Percentiles rank a stretch among this genome's conserved stretches.
Conservation (phyloP, 192 early-diverging fungal species). For the Mortierella hygrophila region DNA sequence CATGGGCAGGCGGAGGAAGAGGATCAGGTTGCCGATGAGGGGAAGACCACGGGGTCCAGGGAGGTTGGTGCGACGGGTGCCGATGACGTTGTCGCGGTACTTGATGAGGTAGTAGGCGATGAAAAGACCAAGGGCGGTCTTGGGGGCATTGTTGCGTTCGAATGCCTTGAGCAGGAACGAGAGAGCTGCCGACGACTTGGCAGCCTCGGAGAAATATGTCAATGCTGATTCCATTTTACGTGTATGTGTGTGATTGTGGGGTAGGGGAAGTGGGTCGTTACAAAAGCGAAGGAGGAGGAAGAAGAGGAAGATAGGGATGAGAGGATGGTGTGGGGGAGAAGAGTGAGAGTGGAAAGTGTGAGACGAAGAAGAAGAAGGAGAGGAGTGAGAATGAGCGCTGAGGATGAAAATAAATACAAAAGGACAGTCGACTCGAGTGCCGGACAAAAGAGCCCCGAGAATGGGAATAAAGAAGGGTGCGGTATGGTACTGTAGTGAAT, state of each 20-base stretch:
- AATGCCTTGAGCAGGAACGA: conserved; percentile 19
- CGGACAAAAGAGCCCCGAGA: neutral
- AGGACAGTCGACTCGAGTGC: neutral
- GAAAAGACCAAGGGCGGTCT: conserved; percentile 28
- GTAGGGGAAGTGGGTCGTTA: neutral
- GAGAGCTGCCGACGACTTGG: conserved; percentile 16
- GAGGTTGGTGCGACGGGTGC: conserved; percentile 36
- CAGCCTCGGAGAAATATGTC: conserved; percentile 6
- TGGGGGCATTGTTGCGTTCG: conserved; percentile 19
- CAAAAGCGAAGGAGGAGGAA: neutral
- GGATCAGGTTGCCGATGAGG: conserved; percentile 44
- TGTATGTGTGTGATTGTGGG: neutral
- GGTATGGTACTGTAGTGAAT: neutral
- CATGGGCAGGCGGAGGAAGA: conserved; percentile 3
- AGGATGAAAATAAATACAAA: neutral
- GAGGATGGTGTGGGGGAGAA: neutral
- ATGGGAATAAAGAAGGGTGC: neutral
- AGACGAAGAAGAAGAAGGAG: neutral
- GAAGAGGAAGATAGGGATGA: neutral
- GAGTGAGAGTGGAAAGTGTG: neutral
- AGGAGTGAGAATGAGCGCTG: neutral
- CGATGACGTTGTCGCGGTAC: conserved; percentile 35
- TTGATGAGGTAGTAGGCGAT: conserved; percentile 40
- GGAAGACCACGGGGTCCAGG: conserved; percentile 47
- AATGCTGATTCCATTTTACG: conserved; percentile 8